Percentiles rank a stretch among this genome's conserved stretches.
phyloP scores from a whole-genome alignment of 2,329 filamentous ascomycete species.

The Pestalotiopsis sp. region DNA sequence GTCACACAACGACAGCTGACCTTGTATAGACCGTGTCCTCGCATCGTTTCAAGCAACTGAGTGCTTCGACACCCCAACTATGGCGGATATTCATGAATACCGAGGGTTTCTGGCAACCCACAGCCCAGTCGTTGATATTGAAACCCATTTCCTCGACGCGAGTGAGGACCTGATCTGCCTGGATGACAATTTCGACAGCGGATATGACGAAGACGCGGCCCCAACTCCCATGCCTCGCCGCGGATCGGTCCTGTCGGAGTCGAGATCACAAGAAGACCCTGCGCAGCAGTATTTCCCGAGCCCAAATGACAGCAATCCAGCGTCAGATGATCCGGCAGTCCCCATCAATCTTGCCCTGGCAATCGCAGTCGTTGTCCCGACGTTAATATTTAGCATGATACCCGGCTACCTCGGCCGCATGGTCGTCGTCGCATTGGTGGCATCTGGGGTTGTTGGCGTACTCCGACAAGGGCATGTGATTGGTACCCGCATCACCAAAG shows the following conservation, averaged over 20 bases:
- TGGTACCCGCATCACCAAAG: slow-evolving; percentile 20
- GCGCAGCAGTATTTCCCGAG: slow-evolving; percentile 7
- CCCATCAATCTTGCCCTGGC: slow-evolving; percentile 48
- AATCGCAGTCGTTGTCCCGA: slow-evolving; percentile 55
- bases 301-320: slow-evolving; percentile 13
- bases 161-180: slow-evolving; percentile 56
- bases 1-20: background rate
- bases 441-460: slow-evolving; percentile 26
- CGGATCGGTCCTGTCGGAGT: background rate
- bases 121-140: slow-evolving; percentile 58
- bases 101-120: slow-evolving; percentile 57
- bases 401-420: slow-evolving; percentile 33
- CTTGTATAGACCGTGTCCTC: slow-evolving; percentile 55
- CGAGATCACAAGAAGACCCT: background rate
- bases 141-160: slow-evolving; percentile 62
- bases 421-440: slow-evolving; percentile 9
- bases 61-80: slow-evolving; percentile 48
- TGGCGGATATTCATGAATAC: slow-evolving; percentile 52
- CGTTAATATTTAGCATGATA: slow-evolving; percentile 61
- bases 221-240: slow-evolving; percentile 14
- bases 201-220: slow-evolving; percentile 21
- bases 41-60: slow-evolving; percentile 58
- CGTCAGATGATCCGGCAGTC: slow-evolving; percentile 18
- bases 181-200: slow-evolving; percentile 14
- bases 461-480: slow-evolving; percentile 29